Percentiles rank a stretch among this genome's conserved stretches.
Evolutionary conservation across 306 rosid genomes (phyloP).

Genomic region (Morella rubra): DNA sequence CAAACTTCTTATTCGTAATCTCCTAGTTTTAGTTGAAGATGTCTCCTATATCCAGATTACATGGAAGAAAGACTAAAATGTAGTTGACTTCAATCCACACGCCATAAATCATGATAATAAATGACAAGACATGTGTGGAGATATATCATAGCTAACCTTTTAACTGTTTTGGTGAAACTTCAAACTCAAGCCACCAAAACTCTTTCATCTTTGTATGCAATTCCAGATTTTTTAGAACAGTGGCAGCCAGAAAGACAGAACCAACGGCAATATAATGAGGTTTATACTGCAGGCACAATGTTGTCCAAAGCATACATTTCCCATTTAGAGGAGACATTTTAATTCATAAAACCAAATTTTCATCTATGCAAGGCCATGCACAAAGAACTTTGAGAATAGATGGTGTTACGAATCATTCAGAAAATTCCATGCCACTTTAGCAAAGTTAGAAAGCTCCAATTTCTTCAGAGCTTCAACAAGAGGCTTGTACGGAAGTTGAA

Average conservation of each 20-base stretch:
- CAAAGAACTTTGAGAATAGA: constrained; percentile 5
- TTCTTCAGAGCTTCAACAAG: constrained; percentile 44
- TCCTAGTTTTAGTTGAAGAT: neutral
- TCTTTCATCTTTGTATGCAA: constrained; percentile 39
- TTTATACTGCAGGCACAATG: constrained; percentile 53
- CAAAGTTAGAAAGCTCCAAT: constrained; percentile 39
- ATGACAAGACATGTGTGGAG: neutral
- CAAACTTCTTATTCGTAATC: neutral
- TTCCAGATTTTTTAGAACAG: constrained; percentile 40
- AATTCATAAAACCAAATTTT: constrained; percentile 1
- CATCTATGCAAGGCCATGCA: neutral
- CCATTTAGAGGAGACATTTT: constrained; percentile 8
- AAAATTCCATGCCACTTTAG: constrained; percentile 58
- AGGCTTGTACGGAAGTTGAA: constrained; percentile 50
- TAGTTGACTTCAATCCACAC: neutral
- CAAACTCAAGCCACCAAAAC: constrained; percentile 55
- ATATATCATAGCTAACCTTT: constrained; percentile 33
- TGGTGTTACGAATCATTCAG: constrained; percentile 46
- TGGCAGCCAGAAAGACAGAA: constrained; percentile 53
- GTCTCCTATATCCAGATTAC: neutral
- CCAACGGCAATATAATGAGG: constrained; percentile 55
- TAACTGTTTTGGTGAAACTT: constrained; percentile 43
- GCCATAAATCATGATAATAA: neutral
- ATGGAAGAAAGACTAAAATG: neutral
- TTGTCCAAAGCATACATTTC: constrained; percentile 43